Evolutionary conservation across 2,329 filamentous ascomycete species (phyloP).

Genomic region (Macroventuria anomochaeta): DNA sequence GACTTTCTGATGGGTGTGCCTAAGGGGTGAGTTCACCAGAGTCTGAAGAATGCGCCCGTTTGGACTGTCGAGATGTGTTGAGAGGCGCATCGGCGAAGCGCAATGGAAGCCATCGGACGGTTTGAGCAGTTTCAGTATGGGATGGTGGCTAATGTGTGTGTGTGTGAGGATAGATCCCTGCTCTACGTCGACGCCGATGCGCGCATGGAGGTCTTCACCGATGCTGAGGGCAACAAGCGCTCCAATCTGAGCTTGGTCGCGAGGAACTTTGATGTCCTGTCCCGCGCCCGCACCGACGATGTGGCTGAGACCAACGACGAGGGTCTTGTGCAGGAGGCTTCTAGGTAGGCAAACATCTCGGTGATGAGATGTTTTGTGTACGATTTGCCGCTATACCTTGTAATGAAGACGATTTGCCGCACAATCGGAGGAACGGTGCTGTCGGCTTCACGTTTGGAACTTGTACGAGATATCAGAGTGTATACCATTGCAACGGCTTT

Average conservation of each 20-base stretch:
- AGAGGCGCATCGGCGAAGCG: too few species aligned
- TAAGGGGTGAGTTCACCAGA: conserved; percentile 77
- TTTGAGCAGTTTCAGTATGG: too few species aligned
- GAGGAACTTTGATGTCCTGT: conserved; percentile 52
- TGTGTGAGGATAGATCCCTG: conserved; percentile 69
- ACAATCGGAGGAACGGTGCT: neutral
- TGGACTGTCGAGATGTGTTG: too few species aligned
- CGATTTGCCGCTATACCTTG: conserved; percentile 13
- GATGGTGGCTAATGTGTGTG: neutral
- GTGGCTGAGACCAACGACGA: conserved; percentile 38
- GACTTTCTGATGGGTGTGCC: conserved; percentile 75
- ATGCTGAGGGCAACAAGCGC: conserved; percentile 71
- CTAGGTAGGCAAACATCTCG: conserved; percentile 16
- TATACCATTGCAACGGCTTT: conserved; percentile 16
- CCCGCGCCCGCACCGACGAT: conserved; percentile 33
- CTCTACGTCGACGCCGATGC: conserved; percentile 87
- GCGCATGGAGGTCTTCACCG: conserved; percentile 66
- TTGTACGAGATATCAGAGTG: conserved; percentile 2
- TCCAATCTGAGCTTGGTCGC: conserved; percentile 74
- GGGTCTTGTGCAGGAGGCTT: conserved; percentile 42
- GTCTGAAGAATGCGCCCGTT: too few species aligned
- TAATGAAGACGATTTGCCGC: conserved; percentile 9
- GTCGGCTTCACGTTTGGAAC: too few species aligned
- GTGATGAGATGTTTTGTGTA: neutral
- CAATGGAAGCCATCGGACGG: too few species aligned